Conservation (phyloP, 352 stramenopile genomes). For the Globisporangium radiosum region DNA sequence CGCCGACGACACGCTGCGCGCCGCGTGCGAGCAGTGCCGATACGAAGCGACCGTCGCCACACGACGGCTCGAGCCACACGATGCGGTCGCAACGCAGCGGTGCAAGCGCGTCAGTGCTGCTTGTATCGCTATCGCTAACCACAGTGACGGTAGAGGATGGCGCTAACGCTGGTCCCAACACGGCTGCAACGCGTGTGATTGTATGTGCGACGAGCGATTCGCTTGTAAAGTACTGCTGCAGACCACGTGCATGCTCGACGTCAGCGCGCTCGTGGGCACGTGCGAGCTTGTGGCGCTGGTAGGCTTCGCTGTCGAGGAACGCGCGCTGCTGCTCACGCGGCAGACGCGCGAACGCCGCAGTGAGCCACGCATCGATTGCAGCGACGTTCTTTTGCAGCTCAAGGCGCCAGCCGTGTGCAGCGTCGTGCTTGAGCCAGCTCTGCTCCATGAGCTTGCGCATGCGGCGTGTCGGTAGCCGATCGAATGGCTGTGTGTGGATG, state of each 20-base stretch:
- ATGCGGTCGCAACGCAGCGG: constrained; percentile 13
- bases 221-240: constrained; percentile 76
- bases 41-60: constrained; percentile 56
- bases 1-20: constrained; percentile 38
- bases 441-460: constrained; percentile 45
- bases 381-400: constrained; percentile 61
- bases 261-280: constrained; percentile 15
- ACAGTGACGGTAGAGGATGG: no score
- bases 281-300: constrained; percentile 24
- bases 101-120: background rate
- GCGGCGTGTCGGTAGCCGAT: constrained; percentile 47
- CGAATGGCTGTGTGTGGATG: background rate
- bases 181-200: constrained; percentile 18
- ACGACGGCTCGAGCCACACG: constrained; percentile 69
- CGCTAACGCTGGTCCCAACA: constrained; percentile 5
- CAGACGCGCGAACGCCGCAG: constrained; percentile 26
- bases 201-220: constrained; percentile 33
- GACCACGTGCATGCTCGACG: constrained; percentile 34
- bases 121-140: background rate
- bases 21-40: constrained; percentile 29
- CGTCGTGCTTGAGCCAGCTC: constrained; percentile 44
- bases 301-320: constrained; percentile 52
- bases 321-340: constrained; percentile 14
- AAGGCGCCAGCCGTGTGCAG: constrained; percentile 33
- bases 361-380: constrained; percentile 52